Evolutionary conservation across 805 yeast species (phyloP), one percentile per base, ranked within the genome.

Genomic region (Metschnikowia noctiluminum): DNA sequence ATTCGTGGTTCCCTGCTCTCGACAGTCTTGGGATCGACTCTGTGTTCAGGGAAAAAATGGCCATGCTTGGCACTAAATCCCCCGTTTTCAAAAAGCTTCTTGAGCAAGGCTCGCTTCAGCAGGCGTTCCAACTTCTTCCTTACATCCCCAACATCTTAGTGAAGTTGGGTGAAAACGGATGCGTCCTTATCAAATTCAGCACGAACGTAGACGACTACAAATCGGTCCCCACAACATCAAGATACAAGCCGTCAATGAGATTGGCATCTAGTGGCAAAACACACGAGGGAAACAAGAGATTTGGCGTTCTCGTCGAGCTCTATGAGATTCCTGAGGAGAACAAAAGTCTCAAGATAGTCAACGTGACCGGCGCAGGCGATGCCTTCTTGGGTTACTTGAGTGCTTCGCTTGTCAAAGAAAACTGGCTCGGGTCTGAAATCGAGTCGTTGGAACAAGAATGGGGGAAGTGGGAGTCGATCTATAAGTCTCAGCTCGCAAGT

Each of bases 341-440:
- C 38, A 48, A 55, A 21, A 45, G 58, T 21, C 61, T 70, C 2
- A 60, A 63, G 0, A 74, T 85, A 11, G 66, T 65, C 28, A 87
- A 84, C 55, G 96, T 87, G 31, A 88, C 92, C 9, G 97, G 96
- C 2, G 96, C 96, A 0, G 97, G 96, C 10, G 96, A 89, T 64
- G 76, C 94, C 0, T 71, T 89, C 38, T 76, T 82, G 28, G 96
- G 96, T 0, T 80, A 76, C 28, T 53, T 89, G 21, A 62, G 80
- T 11, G 68, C 83, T 2, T 51, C 60, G 14, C 40, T 68, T 16
- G 64, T 70, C 2, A 45, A 50, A 15, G 38, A 50, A 8, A 55
- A 62, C 36, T 69, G 72, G 72, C 51, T 68, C 28, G 46, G 44
- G 4, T 37, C 59, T 7, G 62, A 61, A 26, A 44, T 70, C 1